A percentile compares a stretch with the other conserved stretches of the same genome.
Conservation (phyloP, 768 basidiomycete species). For the Kockovaella imperatae region DNA sequence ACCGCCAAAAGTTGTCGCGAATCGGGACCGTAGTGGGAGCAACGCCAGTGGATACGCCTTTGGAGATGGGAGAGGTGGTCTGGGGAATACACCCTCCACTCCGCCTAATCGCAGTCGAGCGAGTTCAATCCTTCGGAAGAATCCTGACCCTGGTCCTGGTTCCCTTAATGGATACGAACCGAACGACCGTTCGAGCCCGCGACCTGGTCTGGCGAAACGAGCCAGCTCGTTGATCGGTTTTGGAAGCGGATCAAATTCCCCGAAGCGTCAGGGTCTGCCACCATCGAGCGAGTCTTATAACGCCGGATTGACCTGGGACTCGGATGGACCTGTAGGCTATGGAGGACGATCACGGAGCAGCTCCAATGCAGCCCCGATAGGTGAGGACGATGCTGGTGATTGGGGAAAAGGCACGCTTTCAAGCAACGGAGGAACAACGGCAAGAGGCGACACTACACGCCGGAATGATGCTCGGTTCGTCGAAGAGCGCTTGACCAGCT, state of each 20-base stretch:
- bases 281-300: slow-evolving; percentile 27
- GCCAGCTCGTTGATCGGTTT: slow-evolving; percentile 29
- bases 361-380: slow-evolving; percentile 23
- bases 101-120: slow-evolving; percentile 4
- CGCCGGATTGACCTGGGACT: slow-evolving; percentile 32
- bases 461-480: no score
- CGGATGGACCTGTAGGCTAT: slow-evolving; percentile 17
- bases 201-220: slow-evolving; percentile 13
- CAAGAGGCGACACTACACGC: no score
- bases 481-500: no score
- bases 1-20: not conserved
- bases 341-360: slow-evolving; percentile 14
- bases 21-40: slow-evolving; percentile 1
- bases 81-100: slow-evolving; percentile 10
- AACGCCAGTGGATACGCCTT: slow-evolving; percentile 31
- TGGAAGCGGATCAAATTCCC: slow-evolving; percentile 3
- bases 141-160: no score
- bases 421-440: slow-evolving; percentile 11
- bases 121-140: no score
- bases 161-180: no score
- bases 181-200: no score
- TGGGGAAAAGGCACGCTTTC: slow-evolving; percentile 18
- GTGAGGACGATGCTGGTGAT: slow-evolving; percentile 21
- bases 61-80: slow-evolving; percentile 30
- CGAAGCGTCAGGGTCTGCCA: slow-evolving; percentile 3